phyloP scores from a whole-genome alignment of 768 basidiomycete genomes.

The Leccinum truebloodii region DNA sequence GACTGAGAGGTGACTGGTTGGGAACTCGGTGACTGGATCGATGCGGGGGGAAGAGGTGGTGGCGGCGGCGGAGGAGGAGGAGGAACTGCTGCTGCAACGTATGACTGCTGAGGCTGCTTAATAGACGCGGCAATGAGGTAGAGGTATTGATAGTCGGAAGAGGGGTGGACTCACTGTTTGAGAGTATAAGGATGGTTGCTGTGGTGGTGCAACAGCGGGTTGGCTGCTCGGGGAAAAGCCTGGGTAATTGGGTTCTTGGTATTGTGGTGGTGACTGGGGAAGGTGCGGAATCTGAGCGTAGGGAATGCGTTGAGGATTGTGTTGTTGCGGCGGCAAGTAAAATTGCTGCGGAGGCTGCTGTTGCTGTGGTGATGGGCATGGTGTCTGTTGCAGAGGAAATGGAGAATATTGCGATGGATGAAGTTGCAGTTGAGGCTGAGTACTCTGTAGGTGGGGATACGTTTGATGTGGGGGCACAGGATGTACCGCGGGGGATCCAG shows the following conservation, averaged over 20 bases:
- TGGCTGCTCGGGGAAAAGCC: conserved; percentile 12
- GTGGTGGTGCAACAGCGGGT: conserved; percentile 1
- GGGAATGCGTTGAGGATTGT: conserved; percentile 16
- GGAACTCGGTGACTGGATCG: conserved; percentile 14
- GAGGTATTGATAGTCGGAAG: not conserved
- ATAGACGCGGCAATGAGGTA: not conserved
- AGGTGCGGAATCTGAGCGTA: conserved; percentile 15
- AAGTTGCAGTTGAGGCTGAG: conserved; percentile 16
- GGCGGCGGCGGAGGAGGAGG: conserved; percentile 9
- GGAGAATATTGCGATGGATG: not conserved
- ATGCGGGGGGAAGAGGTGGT: no score
- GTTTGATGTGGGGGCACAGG: conserved; percentile 13
- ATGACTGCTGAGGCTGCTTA: conserved; percentile 16
- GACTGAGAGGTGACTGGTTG: conserved; percentile 17
- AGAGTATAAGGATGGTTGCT: conserved; percentile 5
- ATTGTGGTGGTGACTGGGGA: conserved; percentile 17
- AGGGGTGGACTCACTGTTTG: conserved; percentile 13
- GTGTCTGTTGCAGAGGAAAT: conserved; percentile 8
- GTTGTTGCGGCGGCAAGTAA: conserved; percentile 12
- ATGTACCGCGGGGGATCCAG: conserved; percentile 10
- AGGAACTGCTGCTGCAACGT: conserved; percentile 20
- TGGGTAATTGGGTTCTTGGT: conserved; percentile 17
- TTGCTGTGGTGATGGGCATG: conserved; percentile 13
- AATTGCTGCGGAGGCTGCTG: conserved; percentile 14
- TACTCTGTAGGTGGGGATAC: conserved; percentile 10